phyloP scores from a whole-genome alignment of 2,329 filamentous ascomycete species.

The Paecilomyces niveus region DNA sequence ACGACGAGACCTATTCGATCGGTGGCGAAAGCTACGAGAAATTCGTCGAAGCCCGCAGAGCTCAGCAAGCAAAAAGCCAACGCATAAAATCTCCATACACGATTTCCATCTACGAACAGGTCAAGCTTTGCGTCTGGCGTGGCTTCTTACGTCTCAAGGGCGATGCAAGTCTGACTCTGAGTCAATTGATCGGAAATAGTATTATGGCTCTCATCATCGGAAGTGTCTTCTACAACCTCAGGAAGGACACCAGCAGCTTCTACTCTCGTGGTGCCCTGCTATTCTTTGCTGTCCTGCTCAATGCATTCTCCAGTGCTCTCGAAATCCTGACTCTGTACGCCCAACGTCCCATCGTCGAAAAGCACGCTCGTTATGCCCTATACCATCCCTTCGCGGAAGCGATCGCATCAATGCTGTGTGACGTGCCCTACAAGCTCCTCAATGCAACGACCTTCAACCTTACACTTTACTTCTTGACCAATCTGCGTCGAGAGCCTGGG shows the following conservation, averaged over 20 bases:
- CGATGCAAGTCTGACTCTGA: slow-evolving; percentile 54
- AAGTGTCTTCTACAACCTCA: slow-evolving; percentile 71
- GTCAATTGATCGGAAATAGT: slow-evolving; percentile 8
- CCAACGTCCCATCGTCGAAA: slow-evolving; percentile 87
- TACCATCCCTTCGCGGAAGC: slow-evolving; percentile 91
- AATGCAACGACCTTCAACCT: slow-evolving; percentile 72
- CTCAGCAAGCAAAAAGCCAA: background rate
- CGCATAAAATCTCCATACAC: slow-evolving; percentile 63
- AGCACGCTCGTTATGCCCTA: slow-evolving; percentile 76
- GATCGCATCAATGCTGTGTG: slow-evolving; percentile 74
- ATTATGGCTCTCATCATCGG: slow-evolving; percentile 68
- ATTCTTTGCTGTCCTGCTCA: slow-evolving; percentile 80
- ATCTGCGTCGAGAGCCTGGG: slow-evolving; percentile 64
- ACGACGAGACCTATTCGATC: slow-evolving; percentile 27
- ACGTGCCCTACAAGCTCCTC: slow-evolving; percentile 70
- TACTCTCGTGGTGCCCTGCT: slow-evolving; percentile 69
- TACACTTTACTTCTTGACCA: slow-evolving; percentile 78
- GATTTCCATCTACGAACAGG: slow-evolving; percentile 57
- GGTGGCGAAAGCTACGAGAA: background rate
- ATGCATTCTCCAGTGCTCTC: slow-evolving; percentile 68
- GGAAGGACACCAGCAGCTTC: slow-evolving; percentile 60
- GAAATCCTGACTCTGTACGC: slow-evolving; percentile 81
- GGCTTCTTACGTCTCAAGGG: slow-evolving; percentile 67
- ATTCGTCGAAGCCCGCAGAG: background rate
- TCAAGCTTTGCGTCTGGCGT: slow-evolving; percentile 70